These are phyloP conservation scores for Harringtonia lauricola DNA, from an alignment of 2,329 filamentous ascomycete genomes.

Conservation along the genomic window DNA sequence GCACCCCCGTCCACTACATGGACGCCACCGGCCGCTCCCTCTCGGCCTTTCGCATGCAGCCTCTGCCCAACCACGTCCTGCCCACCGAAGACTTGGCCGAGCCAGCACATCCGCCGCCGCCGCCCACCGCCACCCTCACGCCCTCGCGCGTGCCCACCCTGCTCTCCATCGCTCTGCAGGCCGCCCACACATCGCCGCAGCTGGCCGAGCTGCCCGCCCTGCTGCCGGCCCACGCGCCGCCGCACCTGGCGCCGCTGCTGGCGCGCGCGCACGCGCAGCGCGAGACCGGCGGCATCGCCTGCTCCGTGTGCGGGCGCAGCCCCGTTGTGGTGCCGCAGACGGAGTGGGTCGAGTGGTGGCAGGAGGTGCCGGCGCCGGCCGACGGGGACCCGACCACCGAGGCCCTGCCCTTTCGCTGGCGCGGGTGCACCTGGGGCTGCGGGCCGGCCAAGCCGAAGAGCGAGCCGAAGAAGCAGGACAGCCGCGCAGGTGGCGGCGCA, in stretches of 20 bases:
- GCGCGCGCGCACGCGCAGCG: conserved; percentile 27
- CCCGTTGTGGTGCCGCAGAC: conserved; percentile 36
- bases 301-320: conserved; percentile 38
- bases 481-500: too few species aligned
- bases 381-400: too few species aligned
- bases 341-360: conserved; percentile 55
- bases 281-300: conserved; percentile 36
- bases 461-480: background rate
- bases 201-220: conserved; percentile 30
- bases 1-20: conserved; percentile 12
- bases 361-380: too few species aligned
- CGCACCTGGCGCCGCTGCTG: conserved; percentile 28
- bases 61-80: background rate
- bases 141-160: conserved; percentile 32
- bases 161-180: conserved; percentile 36
- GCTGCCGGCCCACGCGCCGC: conserved; percentile 27
- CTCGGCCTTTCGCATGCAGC: background rate
- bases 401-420: conserved; percentile 33
- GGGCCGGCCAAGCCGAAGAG: conserved; percentile 18
- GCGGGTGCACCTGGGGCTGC: conserved; percentile 40
- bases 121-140: background rate
- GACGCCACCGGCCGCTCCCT: conserved; percentile 8
- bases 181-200: conserved; percentile 31
- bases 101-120: conserved; percentile 3
- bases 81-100: conserved; percentile 7